Evolutionary conservation across 192 early-diverging fungal species (phyloP).

Genomic region (Dissophora globulifera): DNA sequence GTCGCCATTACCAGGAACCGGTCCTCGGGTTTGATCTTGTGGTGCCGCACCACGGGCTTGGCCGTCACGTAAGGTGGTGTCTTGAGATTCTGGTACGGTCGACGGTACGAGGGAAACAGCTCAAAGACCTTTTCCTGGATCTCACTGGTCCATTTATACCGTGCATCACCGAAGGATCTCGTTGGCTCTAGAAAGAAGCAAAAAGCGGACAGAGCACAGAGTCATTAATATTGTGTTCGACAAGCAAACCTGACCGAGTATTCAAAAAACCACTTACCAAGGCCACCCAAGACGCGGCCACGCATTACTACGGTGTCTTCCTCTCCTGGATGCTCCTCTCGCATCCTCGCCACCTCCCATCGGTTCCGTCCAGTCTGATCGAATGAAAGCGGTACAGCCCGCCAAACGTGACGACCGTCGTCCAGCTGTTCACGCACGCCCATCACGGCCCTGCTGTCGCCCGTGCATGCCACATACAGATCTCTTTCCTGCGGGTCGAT

Average conservation of each 20-base stretch:
- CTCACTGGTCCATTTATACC: constrained; percentile 75
- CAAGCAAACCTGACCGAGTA: not conserved
- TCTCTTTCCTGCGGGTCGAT: constrained; percentile 48
- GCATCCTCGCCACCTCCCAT: constrained; percentile 63
- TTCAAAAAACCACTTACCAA: constrained; percentile 37
- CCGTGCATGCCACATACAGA: constrained; percentile 64
- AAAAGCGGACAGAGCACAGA: not conserved
- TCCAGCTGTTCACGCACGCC: constrained; percentile 35
- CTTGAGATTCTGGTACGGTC: constrained; percentile 57
- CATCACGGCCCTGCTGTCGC: constrained; percentile 65
- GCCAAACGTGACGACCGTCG: constrained; percentile 61
- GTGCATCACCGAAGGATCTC: constrained; percentile 74
- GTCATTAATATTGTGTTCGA: not conserved
- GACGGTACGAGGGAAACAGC: constrained; percentile 58
- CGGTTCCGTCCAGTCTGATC: constrained; percentile 71
- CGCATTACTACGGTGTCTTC: constrained; percentile 62
- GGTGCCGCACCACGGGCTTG: constrained; percentile 72
- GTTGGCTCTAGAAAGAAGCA: constrained; percentile 50
- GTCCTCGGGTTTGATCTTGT: constrained; percentile 68
- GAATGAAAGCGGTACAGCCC: constrained; percentile 64
- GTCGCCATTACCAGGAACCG: constrained; percentile 83
- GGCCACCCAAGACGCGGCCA: constrained; percentile 72
- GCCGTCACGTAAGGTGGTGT: constrained; percentile 85
- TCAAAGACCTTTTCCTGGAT: constrained; percentile 65
- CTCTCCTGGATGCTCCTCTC: constrained; percentile 79